These are phyloP conservation scores for Austroboletus eburneus DNA, from an alignment of 768 basidiomycete species.

Conservation along the genomic window DNA sequence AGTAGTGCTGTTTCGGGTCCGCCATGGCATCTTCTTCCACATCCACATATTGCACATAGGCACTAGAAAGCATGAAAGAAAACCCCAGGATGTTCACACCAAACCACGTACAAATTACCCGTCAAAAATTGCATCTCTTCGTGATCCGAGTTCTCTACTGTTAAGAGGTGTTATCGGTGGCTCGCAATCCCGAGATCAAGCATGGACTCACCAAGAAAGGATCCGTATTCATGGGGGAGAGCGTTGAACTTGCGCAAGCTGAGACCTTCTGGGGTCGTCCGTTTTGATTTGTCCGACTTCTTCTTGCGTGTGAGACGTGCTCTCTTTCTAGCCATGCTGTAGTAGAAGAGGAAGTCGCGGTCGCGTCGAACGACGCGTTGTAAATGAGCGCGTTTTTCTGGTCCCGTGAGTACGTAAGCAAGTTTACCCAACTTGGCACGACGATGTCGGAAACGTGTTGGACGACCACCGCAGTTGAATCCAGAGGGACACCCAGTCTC, in stretches of 20 bases:
- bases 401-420: conserved; percentile 20
- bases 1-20: conserved; percentile 38
- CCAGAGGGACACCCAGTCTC: background rate
- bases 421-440: conserved; percentile 2
- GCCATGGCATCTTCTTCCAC: background rate
- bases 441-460: conserved; percentile 12
- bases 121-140: too few relatives aligned
- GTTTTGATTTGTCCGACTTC: background rate
- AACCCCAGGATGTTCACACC: too few relatives aligned
- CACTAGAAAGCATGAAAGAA: conserved; percentile 19
- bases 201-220: conserved; percentile 16
- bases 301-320: conserved; percentile 19
- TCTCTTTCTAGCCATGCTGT: conserved; percentile 23
- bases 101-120: too few relatives aligned
- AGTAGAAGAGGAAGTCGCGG: conserved; percentile 3
- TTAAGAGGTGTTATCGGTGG: too few relatives aligned
- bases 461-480: too few relatives aligned
- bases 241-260: conserved; percentile 11
- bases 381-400: conserved; percentile 25
- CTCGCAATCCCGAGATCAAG: background rate
- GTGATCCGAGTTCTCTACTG: too few relatives aligned
- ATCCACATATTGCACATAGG: conserved; percentile 26
- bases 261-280: conserved; percentile 1
- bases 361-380: conserved; percentile 25
- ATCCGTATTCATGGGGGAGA: conserved; percentile 2